Percentiles rank a stretch among this genome's conserved stretches.
Conservation (phyloP, 2,329 filamentous ascomycete genomes). For the Pseudonectria foliicola region DNA sequence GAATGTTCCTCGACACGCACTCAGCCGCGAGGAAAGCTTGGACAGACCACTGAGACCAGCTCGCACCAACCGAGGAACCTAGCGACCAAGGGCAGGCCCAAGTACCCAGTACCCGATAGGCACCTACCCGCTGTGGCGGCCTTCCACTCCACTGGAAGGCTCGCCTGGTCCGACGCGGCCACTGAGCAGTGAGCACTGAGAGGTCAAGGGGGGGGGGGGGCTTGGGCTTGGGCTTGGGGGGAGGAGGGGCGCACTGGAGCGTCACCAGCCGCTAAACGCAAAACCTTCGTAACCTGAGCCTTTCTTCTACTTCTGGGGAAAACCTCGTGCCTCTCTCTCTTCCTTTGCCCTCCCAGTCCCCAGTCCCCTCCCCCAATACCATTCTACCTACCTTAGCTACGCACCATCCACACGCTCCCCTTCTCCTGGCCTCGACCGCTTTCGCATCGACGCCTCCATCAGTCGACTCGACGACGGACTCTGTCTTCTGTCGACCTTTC, state of each 20-base stretch:
- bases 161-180: slow-evolving; percentile 12
- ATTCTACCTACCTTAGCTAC: slow-evolving; percentile 16
- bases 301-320: slow-evolving; percentile 31
- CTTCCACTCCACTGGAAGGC: not conserved
- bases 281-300: slow-evolving; percentile 32
- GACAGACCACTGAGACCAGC: too few species aligned
- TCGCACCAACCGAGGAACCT: too few species aligned
- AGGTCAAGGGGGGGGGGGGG: not conserved
- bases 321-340: slow-evolving; percentile 28
- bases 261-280: slow-evolving; percentile 28
- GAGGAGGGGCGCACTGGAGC: slow-evolving; percentile 12
- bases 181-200: slow-evolving; percentile 1
- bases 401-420: slow-evolving; percentile 17
- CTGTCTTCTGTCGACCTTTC: slow-evolving; percentile 24
- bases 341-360: slow-evolving; percentile 22
- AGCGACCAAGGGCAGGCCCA: too few species aligned
- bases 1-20: too few species aligned
- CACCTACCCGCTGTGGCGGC: too few species aligned
- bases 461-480: slow-evolving; percentile 21
- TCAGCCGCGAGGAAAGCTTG: too few species aligned
- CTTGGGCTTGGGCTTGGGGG: not conserved
- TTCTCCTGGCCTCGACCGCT: slow-evolving; percentile 23
- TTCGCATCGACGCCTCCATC: slow-evolving; percentile 24
- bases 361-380: slow-evolving; percentile 11
- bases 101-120: not conserved